Conservation (phyloP, 768 basidiomycete genomes). For the Suillus decipiens region DNA sequence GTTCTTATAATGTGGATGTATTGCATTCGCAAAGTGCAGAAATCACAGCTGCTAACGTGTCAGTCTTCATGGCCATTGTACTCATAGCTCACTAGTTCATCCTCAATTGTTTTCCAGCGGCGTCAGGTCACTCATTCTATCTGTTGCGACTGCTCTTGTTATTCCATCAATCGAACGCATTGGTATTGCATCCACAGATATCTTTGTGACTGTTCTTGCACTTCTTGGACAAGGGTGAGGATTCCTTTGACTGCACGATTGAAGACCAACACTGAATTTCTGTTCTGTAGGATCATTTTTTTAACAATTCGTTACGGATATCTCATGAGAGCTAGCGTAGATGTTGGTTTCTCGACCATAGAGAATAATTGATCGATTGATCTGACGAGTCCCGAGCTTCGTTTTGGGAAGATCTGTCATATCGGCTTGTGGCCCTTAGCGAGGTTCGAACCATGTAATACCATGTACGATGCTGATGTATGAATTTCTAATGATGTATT, state of each 20-base stretch:
- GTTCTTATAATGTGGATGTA: constrained; percentile 59
- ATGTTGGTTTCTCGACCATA: constrained; percentile 55
- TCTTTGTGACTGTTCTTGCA: constrained; percentile 44
- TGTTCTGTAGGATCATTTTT: constrained; percentile 46
- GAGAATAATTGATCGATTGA: constrained; percentile 33
- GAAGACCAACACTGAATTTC: constrained; percentile 28
- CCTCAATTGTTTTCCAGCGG: constrained; percentile 35
- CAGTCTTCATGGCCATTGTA: neutral
- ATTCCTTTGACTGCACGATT: neutral
- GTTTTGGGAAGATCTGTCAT: neutral
- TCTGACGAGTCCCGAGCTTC: neutral
- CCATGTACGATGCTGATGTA: neutral
- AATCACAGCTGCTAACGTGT: constrained; percentile 45
- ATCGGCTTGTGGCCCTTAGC: neutral
- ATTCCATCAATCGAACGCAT: constrained; percentile 55
- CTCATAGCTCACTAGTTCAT: constrained; percentile 30
- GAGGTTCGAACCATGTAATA: neutral
- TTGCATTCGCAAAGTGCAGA: constrained; percentile 60
- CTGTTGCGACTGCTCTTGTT: constrained; percentile 45
- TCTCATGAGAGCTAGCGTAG: constrained; percentile 54
- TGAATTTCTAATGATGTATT: neutral
- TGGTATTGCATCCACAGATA: constrained; percentile 54
- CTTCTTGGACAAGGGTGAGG: constrained; percentile 58
- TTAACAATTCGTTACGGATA: constrained; percentile 57
- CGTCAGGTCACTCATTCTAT: constrained; percentile 45